Evolutionary conservation across 2,329 filamentous ascomycete genomes (phyloP), one percentile per base, ranked within the genome.

Genomic region (Trichoderma cornu-damae): DNA sequence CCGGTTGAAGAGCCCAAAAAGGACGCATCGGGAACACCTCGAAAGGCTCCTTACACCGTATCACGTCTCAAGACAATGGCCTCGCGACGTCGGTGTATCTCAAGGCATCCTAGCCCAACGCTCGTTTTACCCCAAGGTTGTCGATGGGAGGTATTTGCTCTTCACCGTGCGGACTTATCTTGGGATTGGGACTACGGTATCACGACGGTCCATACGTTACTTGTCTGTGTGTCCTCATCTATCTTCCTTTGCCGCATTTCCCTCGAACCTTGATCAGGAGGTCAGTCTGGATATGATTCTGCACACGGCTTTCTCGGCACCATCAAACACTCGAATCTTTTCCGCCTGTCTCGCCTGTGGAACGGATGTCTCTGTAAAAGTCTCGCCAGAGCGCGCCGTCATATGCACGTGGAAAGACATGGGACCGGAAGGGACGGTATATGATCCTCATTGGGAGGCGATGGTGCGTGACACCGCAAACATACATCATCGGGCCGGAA

Each of bases 371-470:
- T 52, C 49, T 22, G 6, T 52, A 30, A 35, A 42, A n/a, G 35
- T n/a, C 6, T 52, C 49, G 11, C 34, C 24, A 8, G 16, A 52
- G 49, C 49, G 16, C 20, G 35, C 16, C 22, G 28, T n/a, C n/a
- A 24, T 52, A 52, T 32, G 35, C 8, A n/a, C 12, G n/a, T 52
- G 49, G 49, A 35, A 52, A 52, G 49, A 52, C 14, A 22, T 52
- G 0, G 49, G 49, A 20, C 49, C 49, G 6, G 49, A 52, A 42
- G 49, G 49, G n/a, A 30, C 35, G 12, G 35, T 42, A 30, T 32
- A 20, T 28, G 35, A 52, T 42, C 16, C 24, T 12, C 24, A 38
- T 20, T 52, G 49, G 49, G 37, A 20, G n/a, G 35, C 37, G 20
- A 37, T 49, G 1, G 5, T 26, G 9, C 20, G 46, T 22, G 14